Evolutionary conservation across 1,139 yeast species (phyloP).

Genomic region (Scheffersomyces parashehatae): DNA sequence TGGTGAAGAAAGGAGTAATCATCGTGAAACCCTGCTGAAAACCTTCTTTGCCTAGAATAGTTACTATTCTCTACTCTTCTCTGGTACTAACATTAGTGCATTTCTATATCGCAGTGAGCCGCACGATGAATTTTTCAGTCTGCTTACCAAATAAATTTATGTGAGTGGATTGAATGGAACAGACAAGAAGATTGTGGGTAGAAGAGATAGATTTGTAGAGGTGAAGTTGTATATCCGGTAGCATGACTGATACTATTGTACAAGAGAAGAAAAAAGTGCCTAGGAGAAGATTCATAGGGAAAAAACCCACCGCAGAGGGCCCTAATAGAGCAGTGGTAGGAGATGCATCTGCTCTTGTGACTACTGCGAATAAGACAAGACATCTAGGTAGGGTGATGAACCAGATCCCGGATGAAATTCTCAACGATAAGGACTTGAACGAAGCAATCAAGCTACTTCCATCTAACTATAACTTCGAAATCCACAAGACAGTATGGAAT

Average conservation of each 20-base stretch:
- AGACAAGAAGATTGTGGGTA: neutral
- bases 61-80: too few relatives aligned
- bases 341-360: conserved; percentile 21
- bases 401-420: conserved; percentile 88
- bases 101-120: conserved; percentile 3
- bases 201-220: neutral
- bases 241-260: neutral
- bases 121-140: conserved; percentile 7
- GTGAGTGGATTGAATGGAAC: neutral
- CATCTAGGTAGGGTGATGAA: conserved; percentile 64
- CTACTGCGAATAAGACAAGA: conserved; percentile 24
- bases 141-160: conserved; percentile 9
- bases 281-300: conserved; percentile 38
- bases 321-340: conserved; percentile 7
- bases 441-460: conserved; percentile 82
- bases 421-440: conserved; percentile 75
- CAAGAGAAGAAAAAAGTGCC: conserved; percentile 7
- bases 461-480: conserved; percentile 89
- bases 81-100: neutral
- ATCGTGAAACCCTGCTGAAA: conserved; percentile 30
- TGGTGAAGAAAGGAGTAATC: conserved; percentile 85
- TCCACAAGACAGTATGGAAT: conserved; percentile 95
- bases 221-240: neutral
- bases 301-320: conserved; percentile 13
- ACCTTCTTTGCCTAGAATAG: too few relatives aligned